Evolutionary conservation across 192 early-diverging fungal species (phyloP).

Genomic region (Entomortierella beljakovae): DNA sequence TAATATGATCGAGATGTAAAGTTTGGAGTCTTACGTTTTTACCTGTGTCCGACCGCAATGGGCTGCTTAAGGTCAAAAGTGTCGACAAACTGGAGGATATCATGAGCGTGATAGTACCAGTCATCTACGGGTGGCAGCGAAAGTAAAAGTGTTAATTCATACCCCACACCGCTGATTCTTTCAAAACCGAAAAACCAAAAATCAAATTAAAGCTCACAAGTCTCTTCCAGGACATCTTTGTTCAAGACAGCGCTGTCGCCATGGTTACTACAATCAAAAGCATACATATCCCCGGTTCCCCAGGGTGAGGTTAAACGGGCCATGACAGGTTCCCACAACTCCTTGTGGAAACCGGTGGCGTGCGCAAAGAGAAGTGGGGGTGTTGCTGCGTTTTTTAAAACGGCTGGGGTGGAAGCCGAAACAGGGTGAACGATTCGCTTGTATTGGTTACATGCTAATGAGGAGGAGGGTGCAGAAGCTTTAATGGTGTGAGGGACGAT

Average conservation of each 20-base stretch:
- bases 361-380: conserved; percentile 63
- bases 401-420: too few relatives aligned
- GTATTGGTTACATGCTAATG: too few relatives aligned
- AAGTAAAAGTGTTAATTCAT: too few relatives aligned
- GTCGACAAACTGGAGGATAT: conserved; percentile 61
- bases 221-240: conserved; percentile 44
- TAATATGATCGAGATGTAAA: too few relatives aligned
- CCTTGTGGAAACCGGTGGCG: conserved; percentile 71
- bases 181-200: conserved; percentile 1
- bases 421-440: too few relatives aligned
- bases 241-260: conserved; percentile 69
- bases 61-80: conserved; percentile 43
- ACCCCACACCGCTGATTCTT: too few relatives aligned
- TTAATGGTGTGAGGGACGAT: too few relatives aligned
- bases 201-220: conserved; percentile 41
- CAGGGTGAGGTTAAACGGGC: conserved; percentile 28
- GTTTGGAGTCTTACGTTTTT: neutral
- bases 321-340: conserved; percentile 67
- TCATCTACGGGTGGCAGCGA: too few relatives aligned
- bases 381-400: too few relatives aligned
- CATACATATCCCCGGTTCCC: conserved; percentile 53
- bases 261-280: conserved; percentile 67
- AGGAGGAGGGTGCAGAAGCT: too few relatives aligned
- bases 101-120: conserved; percentile 65
- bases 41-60: conserved; percentile 71